phyloP scores from a whole-genome alignment of 164 flowering plant genomes.

The Houttuynia cordata region DNA sequence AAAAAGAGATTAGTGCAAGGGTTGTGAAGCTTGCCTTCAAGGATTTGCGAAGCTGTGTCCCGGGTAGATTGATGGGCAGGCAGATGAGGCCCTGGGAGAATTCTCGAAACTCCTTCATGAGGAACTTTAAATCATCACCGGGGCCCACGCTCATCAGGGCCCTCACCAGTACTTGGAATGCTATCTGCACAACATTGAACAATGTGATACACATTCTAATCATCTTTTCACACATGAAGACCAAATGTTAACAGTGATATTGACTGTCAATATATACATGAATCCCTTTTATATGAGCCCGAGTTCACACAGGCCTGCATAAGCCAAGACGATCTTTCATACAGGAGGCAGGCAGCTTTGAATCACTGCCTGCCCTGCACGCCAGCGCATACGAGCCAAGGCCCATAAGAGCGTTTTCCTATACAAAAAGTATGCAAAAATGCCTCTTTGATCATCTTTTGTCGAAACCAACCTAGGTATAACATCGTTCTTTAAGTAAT shows the following conservation, averaged over 20 bases:
- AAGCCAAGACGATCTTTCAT: too few relatives aligned
- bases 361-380: too few relatives aligned
- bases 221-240: neutral
- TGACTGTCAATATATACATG: too few relatives aligned
- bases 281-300: too few relatives aligned
- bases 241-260: neutral
- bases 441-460: too few relatives aligned
- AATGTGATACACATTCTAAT: neutral
- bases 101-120: slow-evolving; percentile 63
- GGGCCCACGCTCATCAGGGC: slow-evolving; percentile 64
- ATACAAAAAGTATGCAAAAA: too few relatives aligned
- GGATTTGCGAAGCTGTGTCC: slow-evolving; percentile 65
- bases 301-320: too few relatives aligned
- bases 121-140: slow-evolving; percentile 53
- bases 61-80: slow-evolving; percentile 80
- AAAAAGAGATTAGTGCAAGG: neutral
- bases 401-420: too few relatives aligned
- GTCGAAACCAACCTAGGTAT: too few relatives aligned
- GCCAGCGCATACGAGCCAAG: too few relatives aligned
- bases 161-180: slow-evolving; percentile 66
- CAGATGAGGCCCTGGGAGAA: slow-evolving; percentile 78
- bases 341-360: too few relatives aligned
- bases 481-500: too few relatives aligned
- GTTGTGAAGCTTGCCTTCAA: slow-evolving; percentile 40
- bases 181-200: slow-evolving; percentile 27